Evolutionary conservation across 2,329 filamentous ascomycete species (phyloP).

Genomic region (Xylaria sp.): DNA sequence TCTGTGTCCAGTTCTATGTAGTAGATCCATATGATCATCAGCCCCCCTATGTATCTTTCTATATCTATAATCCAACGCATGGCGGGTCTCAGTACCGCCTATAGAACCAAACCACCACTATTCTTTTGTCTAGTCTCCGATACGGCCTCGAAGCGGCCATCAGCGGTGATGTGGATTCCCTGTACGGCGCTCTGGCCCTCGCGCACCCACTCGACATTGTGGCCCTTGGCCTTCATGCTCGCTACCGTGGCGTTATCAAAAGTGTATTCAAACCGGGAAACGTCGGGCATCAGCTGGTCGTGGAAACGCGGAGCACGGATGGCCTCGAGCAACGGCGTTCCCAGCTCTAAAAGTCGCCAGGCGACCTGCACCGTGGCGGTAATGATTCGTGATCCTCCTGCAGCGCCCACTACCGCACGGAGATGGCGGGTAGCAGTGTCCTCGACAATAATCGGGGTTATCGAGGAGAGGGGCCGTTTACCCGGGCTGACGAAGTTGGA

Average conservation of each 20-base stretch:
- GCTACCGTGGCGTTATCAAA: slow-evolving; percentile 62
- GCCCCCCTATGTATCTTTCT: no score
- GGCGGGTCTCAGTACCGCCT: slow-evolving; percentile 2
- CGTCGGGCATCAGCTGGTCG: slow-evolving; percentile 74
- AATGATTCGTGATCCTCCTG: slow-evolving; percentile 79
- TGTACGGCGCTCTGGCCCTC: slow-evolving; percentile 65
- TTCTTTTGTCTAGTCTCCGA: slow-evolving; percentile 69
- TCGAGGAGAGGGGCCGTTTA: slow-evolving; percentile 80
- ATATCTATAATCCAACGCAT: no score
- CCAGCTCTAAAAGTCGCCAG: slow-evolving; percentile 65
- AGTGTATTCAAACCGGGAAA: slow-evolving; percentile 59
- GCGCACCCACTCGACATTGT: slow-evolving; percentile 66
- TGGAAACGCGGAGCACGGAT: slow-evolving; percentile 66
- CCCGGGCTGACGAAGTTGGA: slow-evolving; percentile 75
- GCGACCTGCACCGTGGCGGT: slow-evolving; percentile 70
- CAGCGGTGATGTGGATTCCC: slow-evolving; percentile 54
- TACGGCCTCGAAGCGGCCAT: slow-evolving; percentile 72
- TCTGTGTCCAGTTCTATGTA: no score
- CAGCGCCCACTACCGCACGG: slow-evolving; percentile 66
- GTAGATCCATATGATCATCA: no score
- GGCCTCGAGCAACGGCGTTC: slow-evolving; percentile 54
- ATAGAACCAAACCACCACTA: slow-evolving; percentile 57
- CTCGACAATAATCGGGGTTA: slow-evolving; percentile 71
- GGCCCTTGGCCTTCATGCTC: slow-evolving; percentile 58
- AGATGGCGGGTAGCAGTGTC: slow-evolving; percentile 49